Base-by-base conservation (phyloP, 169 alveolate species). In the Neospora caninum region DNA sequence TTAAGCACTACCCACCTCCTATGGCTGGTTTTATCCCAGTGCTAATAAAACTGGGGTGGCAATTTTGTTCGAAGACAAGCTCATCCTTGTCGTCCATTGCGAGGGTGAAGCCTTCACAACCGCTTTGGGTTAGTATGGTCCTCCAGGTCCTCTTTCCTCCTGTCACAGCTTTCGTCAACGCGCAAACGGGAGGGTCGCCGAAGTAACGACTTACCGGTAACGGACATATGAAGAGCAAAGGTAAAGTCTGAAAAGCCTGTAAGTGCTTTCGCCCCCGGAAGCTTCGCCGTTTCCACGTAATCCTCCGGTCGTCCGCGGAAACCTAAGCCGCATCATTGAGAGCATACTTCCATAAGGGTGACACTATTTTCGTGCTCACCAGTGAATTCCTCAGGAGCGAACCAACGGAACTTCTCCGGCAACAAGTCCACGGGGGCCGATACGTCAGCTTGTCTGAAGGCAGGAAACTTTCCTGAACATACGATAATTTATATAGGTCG, bases 41-140 rank as follows among this genome's bases (percentile, higher is more conserved):
- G 93, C 96, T 97, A 38, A 97, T 73, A 36, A 96, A 78, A 10
- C 95, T 93, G 0, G 98, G 97, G 6, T 97, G 93, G 93, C 98
- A 97, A 53, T 97, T 97, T 54, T 97, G 97, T 91, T 97, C 98
- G 49, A 97, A 80, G 64, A 96, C 94, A 41, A 97, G 91, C 67
- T 97, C 98, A 29, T 97, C 97, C 80, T 87, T 89, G 91, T 97
- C 96, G 94, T 96, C 97, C 27, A 97, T 89, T 22, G 97, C 96
- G 27, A 97, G 93, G 73, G 95, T 88, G 41, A 97, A 91, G 22
- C 98, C 98, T 18, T 97, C 98, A 94, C 98, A 97, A 43, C 94
- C 92, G 92, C 97, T 94, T 78, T 94, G 97, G 84, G 97, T 88
- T 25, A 96, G 73, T 6, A 96, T 31, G 36, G 97, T 88, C 69